Evolutionary conservation across 2,329 filamentous ascomycete species (phyloP).

Genomic region (Orbilia javanica): DNA sequence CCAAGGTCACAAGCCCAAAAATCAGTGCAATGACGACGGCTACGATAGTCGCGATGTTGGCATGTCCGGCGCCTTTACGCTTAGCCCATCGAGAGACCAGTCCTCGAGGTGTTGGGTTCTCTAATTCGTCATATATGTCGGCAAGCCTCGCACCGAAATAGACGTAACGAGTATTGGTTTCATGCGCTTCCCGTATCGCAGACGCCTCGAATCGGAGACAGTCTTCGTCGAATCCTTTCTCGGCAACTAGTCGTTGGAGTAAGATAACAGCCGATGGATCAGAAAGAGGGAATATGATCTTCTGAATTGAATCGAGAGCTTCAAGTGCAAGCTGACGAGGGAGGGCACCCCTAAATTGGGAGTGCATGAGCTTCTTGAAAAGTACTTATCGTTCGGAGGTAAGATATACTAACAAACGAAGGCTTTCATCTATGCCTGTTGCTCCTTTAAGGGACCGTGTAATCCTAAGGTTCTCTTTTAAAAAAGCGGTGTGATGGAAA

Average conservation of each 20-base stretch:
- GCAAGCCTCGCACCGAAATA: constrained; percentile 52
- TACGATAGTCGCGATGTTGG: constrained; percentile 40
- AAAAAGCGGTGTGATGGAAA: constrained; percentile 63
- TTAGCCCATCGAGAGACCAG: constrained; percentile 52
- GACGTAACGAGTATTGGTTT: constrained; percentile 43
- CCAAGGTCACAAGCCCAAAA: constrained; percentile 38
- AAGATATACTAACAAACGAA: constrained; percentile 34
- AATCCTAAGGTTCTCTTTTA: constrained; percentile 62
- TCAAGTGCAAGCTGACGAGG: constrained; percentile 62
- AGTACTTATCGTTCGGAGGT: background rate
- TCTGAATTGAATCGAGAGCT: constrained; percentile 61
- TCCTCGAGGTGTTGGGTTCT: constrained; percentile 49
- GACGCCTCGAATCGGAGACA: constrained; percentile 52
- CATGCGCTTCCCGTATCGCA: constrained; percentile 29
- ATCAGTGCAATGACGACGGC: constrained; percentile 30
- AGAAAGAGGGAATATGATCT: constrained; percentile 61
- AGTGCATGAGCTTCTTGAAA: background rate
- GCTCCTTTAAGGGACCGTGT: constrained; percentile 23
- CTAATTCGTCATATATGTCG: constrained; percentile 48
- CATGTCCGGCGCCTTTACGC: constrained; percentile 41
- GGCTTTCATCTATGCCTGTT: constrained; percentile 37
- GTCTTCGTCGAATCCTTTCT: constrained; percentile 42
- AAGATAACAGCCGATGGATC: constrained; percentile 37
- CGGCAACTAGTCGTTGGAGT: constrained; percentile 22
- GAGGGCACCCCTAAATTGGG: constrained; percentile 32